These are phyloP conservation scores for Laguncularia racemosa DNA, from an alignment of 345 rosid species.

Conservation along the genomic window DNA sequence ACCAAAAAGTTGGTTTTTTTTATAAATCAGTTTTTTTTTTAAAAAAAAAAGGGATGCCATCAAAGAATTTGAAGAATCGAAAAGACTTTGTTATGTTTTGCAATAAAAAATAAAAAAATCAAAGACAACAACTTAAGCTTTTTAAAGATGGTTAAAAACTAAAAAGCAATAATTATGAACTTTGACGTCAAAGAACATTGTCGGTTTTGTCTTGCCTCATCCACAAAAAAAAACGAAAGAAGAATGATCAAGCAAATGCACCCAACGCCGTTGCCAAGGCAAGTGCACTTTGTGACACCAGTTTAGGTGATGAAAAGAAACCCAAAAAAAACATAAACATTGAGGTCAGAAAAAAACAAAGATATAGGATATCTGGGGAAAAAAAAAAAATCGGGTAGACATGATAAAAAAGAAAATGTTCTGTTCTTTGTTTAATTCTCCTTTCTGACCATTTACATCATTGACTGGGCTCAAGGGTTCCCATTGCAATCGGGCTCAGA, in stretches of 20 bases:
- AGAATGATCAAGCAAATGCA: constrained; percentile 54
- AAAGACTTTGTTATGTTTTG: too few species aligned
- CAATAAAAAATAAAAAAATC: too few species aligned
- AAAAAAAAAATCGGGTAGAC: neutral
- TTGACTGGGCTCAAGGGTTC: constrained; percentile 78
- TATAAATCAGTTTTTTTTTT: too few species aligned
- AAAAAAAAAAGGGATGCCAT: neutral
- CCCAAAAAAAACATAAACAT: constrained; percentile 16
- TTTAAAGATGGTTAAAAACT: neutral
- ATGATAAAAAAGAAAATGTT: neutral
- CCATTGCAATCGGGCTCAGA: constrained; percentile 88
- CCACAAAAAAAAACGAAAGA: constrained; percentile 68
- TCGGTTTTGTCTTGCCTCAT: constrained; percentile 68
- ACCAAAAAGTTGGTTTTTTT: neutral
- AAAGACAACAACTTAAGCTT: too few species aligned
- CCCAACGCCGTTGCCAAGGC: constrained; percentile 68
- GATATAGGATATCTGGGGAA: neutral
- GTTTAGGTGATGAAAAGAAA: constrained; percentile 26
- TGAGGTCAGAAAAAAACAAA: constrained; percentile 8
- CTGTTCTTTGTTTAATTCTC: constrained; percentile 6
- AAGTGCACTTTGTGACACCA: constrained; percentile 62
- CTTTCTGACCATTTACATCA: constrained; percentile 78
- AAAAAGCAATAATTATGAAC: constrained; percentile 12
- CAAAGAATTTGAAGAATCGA: neutral
- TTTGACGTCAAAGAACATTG: constrained; percentile 68